Base-by-base conservation (phyloP, 164 flowering plant genomes). In the Cinnamomum micranthum region DNA sequence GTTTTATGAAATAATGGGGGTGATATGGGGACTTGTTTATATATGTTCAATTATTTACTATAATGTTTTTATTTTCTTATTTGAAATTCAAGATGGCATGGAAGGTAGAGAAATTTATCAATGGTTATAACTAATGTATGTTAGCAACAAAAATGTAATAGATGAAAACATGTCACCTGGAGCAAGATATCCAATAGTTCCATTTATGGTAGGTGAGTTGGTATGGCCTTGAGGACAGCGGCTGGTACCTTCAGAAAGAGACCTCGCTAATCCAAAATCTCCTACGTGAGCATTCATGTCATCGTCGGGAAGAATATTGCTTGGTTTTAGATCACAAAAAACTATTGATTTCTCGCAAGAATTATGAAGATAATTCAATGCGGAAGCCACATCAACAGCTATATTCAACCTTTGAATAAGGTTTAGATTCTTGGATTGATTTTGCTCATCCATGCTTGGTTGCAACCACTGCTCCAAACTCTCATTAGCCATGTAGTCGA, bases 271-370 rank as follows among this genome's bases (percentile, higher is more conserved):
- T 22, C 86, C 86, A 58, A 83, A 83, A 58, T 83, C 84, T 25
- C 84, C 78, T 5, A 83, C 85, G 66, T 77, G 80, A 12, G 82
- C 83, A 17, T 35, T 69, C 83, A 81, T 74, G 12, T 83, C 78
- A 19, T 70, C 65, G 22, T 81, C 77, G n/a, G 79, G 84, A 68
- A 83, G 85, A 2, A 83, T 59, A 73, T 82, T 82, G 62, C 83
- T 73, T 5, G 83, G 85, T 71, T 82, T 82, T n/a, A 82, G 62
- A 71, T 82, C 85, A 47, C 83, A 80, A 60, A 80, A 83, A 31
- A 78, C 76, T 1, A 83, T 65, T 6, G 81, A 75, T n/a, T 62
- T 65, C 2, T 73, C 31, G 35, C 78, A 76, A n/a, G 76, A 23
- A 12, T 74, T 68, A 63, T 83, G 85, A 15, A 83, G 81, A 72